Evolutionary conservation across 371 early-diverging fungal species (phyloP), one percentile per base, ranked within the genome.

Genomic region (Mortierella polycephala): DNA sequence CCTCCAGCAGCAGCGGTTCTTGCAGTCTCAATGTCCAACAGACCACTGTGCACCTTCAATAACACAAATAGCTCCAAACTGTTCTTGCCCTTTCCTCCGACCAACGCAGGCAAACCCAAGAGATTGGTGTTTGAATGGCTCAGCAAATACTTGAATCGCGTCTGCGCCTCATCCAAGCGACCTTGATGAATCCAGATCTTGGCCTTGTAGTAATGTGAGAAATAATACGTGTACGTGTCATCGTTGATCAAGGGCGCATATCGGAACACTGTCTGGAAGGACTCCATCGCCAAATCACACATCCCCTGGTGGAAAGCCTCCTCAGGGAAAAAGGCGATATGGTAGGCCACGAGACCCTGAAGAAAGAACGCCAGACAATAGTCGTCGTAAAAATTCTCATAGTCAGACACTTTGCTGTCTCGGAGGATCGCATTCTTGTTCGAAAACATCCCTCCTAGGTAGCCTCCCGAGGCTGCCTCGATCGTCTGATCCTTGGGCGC

Each of bases 361-460:
- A 77, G 62, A 69, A 77, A 77, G 51, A 68, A 68, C 8, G 72
- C 77, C 40, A 77, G 16, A 47, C 79, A 77, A 47, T 77, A 77
- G 49, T 77, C 79, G 20, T 77, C 79, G 55, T 77, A 77, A 71
- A 77, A 77, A 62, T 77, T 77, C 11, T 71, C 72, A 21, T 77
- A 77, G 30, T 57, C 41, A 0, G 45, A 49, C 10, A 77, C 79
- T 45, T 67, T 68, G 65, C 72, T 71, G 58, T 77, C 79, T 20
- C 54, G 53, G 42, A 64, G 55, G 57, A 72, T 44, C 23, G 72
- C 65, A 21, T 68, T 64, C 69, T 77, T 77, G 58, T 49, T 64
- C 30, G 69, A 71, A 46, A 67, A 71, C 54, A 77, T 59, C 45
- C 81, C 60, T 7, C 64, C 42, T 14, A 74, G 68, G 41, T 70